Conservation (phyloP, 2,329 filamentous ascomycete genomes). For the Colletotrichum kahawae region DNA sequence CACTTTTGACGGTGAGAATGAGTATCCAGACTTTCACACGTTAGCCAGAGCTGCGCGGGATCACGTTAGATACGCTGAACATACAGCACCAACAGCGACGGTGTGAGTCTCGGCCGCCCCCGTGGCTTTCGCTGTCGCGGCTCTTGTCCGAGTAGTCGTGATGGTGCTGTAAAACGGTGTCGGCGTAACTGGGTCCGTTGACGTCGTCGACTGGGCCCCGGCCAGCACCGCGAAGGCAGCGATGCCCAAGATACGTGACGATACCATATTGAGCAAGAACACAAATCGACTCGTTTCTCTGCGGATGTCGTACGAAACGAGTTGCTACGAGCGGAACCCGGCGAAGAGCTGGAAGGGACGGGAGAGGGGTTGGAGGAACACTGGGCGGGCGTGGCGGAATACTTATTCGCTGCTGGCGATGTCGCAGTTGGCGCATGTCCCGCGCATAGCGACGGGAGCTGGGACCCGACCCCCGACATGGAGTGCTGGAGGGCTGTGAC, state of each 20-base stretch:
- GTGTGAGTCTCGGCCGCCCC: slow-evolving; percentile 4
- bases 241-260: background rate
- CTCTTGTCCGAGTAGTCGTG: background rate
- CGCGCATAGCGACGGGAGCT: background rate
- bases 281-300: background rate
- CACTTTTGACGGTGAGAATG: slow-evolving; percentile 34
- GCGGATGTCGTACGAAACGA: background rate
- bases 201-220: background rate
- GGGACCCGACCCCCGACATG: slow-evolving; percentile 1
- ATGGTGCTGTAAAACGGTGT: background rate
- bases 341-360: background rate
- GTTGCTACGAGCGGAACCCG: background rate
- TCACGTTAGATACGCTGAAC: background rate
- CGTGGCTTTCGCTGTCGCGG: background rate
- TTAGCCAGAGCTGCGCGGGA: background rate
- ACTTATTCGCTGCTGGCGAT: slow-evolving; percentile 4
- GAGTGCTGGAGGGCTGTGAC: background rate
- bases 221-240: background rate
- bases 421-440: background rate
- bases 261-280: background rate
- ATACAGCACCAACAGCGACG: slow-evolving; percentile 20
- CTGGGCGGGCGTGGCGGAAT: background rate
- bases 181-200: background rate
- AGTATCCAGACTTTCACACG: slow-evolving; percentile 29
- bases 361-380: background rate